phyloP scores from a whole-genome alignment of 2,329 filamentous ascomycete genomes.

The Colletotrichum neosansevieriae region DNA sequence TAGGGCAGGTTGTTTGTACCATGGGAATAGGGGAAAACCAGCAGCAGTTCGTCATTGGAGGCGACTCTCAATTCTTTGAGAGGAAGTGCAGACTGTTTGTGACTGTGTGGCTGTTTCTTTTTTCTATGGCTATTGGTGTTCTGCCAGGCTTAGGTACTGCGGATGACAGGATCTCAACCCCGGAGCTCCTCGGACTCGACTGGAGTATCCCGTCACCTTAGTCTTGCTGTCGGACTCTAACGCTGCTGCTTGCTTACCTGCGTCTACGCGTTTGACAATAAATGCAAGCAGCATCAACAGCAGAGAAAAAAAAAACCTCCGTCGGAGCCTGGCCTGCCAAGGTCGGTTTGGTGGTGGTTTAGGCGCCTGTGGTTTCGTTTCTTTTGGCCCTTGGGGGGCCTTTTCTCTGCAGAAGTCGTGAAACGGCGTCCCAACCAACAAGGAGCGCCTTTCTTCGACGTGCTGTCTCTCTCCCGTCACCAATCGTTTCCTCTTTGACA shows the following conservation, averaged over 20 bases:
- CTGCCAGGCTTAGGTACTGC: conserved; percentile 8
- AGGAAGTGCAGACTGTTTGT: neutral
- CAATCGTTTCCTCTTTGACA: conserved; percentile 25
- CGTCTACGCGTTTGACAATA: conserved; percentile 9
- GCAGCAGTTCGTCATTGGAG: too few species aligned
- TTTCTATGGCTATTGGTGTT: neutral
- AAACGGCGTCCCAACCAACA: conserved; percentile 2
- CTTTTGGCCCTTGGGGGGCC: neutral
- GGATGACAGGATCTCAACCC: conserved; percentile 32
- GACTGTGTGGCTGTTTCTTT: neutral
- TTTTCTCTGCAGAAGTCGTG: conserved; percentile 18
- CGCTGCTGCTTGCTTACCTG: conserved; percentile 20
- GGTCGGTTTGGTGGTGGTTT: neutral
- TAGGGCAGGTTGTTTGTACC: neutral
- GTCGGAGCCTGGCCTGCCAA: conserved; percentile 7
- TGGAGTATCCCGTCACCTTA: neutral
- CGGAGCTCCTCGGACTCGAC: conserved; percentile 22
- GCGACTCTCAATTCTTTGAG: too few species aligned
- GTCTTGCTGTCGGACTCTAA: neutral
- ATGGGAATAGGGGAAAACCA: neutral
- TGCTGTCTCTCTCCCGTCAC: neutral
- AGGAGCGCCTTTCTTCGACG: neutral
- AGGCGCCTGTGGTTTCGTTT: conserved; percentile 16
- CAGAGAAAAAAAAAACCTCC: neutral
- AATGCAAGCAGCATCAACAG: neutral